Evolutionary conservation across 805 yeast species (phyloP), one percentile per base, ranked within the genome.

Genomic region (Candida tammaniensis): DNA sequence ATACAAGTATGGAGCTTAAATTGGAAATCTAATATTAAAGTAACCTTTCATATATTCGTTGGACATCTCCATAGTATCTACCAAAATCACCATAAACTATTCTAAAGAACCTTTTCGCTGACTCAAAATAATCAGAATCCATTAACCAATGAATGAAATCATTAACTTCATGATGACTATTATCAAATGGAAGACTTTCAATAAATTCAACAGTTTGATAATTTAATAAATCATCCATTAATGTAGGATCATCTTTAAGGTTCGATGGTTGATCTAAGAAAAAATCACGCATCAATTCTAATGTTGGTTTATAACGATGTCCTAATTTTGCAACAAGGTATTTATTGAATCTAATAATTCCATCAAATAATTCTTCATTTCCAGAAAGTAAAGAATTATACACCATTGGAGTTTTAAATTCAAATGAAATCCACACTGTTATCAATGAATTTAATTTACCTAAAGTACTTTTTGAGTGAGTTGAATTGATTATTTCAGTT

Each of bases 301-400:
- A 21, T 10, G 17, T 15, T 15, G 17, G 7, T 9, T 18, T 17
- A 6, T 21, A 14, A 8, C 26, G n/a, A 12, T 16, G 11, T n/a
- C n/a, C n/a, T n/a, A n/a, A n/a, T n/a, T n/a, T n/a, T n/a, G n/a
- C n/a, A n/a, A n/a, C n/a, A 12, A 30, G 19, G 20, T 15, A 30
- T 4, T 11, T 7, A 24, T 32, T 24, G 11, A 45, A 31, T 18
- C 27, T 31, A n/a, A 37, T 15, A n/a, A 41, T 30, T 1, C 44
- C 57, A 24, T 44, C 43, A 29, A 63, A 62, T 13, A 62, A 40
- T 17, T 48, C 52, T 2, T 43, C 44, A 37, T 63, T 63, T 8
- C 60, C 57, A 4, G 50, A 33, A 37, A 50, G 33, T 7, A 53
- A 35, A 1, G 59, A 50, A 36, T 53, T 57, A 38, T 45, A 59